Percentiles rank a stretch among this genome's conserved stretches.
Conservation (phyloP, 257 asterid genomes). For the Fraxinus americana region DNA sequence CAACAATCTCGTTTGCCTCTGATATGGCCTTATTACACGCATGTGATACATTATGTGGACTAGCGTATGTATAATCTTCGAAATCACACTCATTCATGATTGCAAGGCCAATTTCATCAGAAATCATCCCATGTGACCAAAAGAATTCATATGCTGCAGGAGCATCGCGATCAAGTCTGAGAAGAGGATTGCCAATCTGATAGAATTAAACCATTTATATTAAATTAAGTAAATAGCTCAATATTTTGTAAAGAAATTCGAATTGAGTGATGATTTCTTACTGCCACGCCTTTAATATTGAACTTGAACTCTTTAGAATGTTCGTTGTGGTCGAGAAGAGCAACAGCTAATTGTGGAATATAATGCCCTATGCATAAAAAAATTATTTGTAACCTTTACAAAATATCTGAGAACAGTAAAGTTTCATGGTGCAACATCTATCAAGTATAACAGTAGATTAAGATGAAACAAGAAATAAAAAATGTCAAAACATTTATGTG, state of each 20-base stretch:
- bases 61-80: slow-evolving; percentile 73
- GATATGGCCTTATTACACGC: slow-evolving; percentile 63
- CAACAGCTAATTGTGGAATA: slow-evolving; percentile 81
- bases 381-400: background rate
- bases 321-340: slow-evolving; percentile 74
- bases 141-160: slow-evolving; percentile 85
- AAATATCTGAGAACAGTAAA: background rate
- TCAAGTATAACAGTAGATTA: too few species aligned
- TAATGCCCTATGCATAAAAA: slow-evolving; percentile 67
- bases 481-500: too few species aligned
- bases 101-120: slow-evolving; percentile 81
- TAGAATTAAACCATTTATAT: slow-evolving; percentile 19
- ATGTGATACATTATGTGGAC: slow-evolving; percentile 72
- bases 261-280: slow-evolving; percentile 42
- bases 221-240: background rate
- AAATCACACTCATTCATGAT: slow-evolving; percentile 82
- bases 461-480: too few species aligned
- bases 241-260: background rate
- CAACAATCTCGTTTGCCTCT: slow-evolving; percentile 65
- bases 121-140: slow-evolving; percentile 99
- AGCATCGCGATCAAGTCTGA: slow-evolving; percentile 81
- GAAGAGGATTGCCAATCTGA: slow-evolving; percentile 97
- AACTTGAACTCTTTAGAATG: slow-evolving; percentile 67
- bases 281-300: slow-evolving; percentile 88
- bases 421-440: background rate